These are phyloP conservation scores for Lipomyces orientalis DNA, from an alignment of 805 yeast species.

Conservation along the genomic window DNA sequence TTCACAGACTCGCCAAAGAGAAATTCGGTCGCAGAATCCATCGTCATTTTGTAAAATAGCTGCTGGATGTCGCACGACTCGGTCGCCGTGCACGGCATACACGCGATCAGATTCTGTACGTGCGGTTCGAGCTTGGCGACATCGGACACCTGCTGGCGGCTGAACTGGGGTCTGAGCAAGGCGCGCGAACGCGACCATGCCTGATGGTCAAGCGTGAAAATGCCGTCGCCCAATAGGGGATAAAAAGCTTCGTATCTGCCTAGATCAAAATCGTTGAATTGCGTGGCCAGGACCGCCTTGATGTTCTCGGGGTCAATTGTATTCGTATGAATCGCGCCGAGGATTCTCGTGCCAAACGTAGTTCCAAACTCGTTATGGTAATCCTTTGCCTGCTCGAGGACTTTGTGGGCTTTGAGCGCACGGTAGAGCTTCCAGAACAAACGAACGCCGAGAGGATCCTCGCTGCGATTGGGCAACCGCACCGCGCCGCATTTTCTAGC, in stretches of 20 bases:
- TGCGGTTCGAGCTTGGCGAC: conserved; percentile 41
- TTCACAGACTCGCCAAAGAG: conserved; percentile 44
- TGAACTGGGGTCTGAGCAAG: conserved; percentile 47
- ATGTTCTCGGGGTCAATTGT: conserved; percentile 44
- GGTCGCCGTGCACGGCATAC: conserved; percentile 13
- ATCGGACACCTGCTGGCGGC: conserved; percentile 43
- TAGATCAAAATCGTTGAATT: conserved; percentile 44
- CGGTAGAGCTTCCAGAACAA: neutral
- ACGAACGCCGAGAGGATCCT: neutral
- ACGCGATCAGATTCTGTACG: conserved; percentile 36
- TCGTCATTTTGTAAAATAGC: conserved; percentile 42
- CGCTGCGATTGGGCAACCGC: neutral
- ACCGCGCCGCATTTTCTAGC: neutral
- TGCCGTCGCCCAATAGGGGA: conserved; percentile 46
- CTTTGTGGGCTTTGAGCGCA: neutral
- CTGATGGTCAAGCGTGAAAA: conserved; percentile 46
- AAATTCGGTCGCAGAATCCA: conserved; percentile 47
- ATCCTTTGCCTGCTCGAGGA: neutral
- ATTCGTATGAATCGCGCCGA: conserved; percentile 2
- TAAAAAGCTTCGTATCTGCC: conserved; percentile 41
- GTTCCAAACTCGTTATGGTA: neutral
- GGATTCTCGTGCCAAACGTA: conserved; percentile 1
- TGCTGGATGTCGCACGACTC: conserved; percentile 40
- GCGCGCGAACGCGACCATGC: conserved; percentile 48
- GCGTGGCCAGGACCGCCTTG: conserved; percentile 44